Evolutionary conservation across 192 early-diverging fungal species (phyloP).

Genomic region (Chytriomyces confervae): DNA sequence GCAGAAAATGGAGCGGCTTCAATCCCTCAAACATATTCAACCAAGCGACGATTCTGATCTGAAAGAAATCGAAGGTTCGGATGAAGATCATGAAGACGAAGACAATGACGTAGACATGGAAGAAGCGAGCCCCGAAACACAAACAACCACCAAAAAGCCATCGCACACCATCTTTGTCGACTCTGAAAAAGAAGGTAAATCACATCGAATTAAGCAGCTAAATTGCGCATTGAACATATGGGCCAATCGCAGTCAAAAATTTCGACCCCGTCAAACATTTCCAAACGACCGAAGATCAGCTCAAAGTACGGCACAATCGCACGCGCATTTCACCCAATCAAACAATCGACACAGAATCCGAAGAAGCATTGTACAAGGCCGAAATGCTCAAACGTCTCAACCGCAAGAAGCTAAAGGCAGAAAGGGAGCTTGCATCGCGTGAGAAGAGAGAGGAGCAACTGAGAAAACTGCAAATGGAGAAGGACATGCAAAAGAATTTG

Average conservation of each 20-base stretch:
- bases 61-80: constrained; percentile 45
- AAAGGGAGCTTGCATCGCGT: constrained; percentile 75
- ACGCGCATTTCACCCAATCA: constrained; percentile 38
- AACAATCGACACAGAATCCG: background rate
- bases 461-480: constrained; percentile 72
- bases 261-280: constrained; percentile 62
- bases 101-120: constrained; percentile 11
- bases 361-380: background rate
- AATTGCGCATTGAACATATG: background rate
- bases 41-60: background rate
- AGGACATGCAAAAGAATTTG: constrained; percentile 77
- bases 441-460: constrained; percentile 80
- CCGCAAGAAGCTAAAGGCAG: constrained; percentile 48
- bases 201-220: background rate
- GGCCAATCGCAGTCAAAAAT: constrained; percentile 54
- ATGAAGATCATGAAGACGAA: constrained; percentile 33
- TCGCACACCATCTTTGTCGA: constrained; percentile 59
- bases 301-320: constrained; percentile 38
- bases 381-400: background rate
- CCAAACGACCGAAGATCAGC: constrained; percentile 31
- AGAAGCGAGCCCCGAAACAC: background rate
- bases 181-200: constrained; percentile 50
- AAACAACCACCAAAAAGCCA: constrained; percentile 26
- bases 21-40: constrained; percentile 31
- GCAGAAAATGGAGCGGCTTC: constrained; percentile 36